Percentiles rank a stretch among this genome's conserved stretches.
These are phyloP conservation scores for Rubus parviflorus DNA, from an alignment of 306 rosid genomes.

Conservation along the genomic window DNA sequence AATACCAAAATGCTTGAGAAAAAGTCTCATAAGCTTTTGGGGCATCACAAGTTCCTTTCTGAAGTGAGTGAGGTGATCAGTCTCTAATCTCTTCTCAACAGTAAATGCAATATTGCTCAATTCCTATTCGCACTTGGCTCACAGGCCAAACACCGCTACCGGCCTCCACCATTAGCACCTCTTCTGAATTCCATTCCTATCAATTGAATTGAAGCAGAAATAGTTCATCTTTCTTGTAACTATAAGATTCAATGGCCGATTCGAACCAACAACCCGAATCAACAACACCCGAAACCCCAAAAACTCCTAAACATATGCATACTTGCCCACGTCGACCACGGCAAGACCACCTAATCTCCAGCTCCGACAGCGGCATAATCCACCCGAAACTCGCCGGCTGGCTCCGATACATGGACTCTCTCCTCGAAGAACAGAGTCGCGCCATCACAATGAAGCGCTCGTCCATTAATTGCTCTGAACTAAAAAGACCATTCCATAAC, in stretches of 20 bases:
- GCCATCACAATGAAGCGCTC: conserved; percentile 96
- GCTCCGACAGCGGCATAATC: conserved; percentile 60
- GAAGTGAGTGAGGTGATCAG: conserved; percentile 91
- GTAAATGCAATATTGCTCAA: too few relatives aligned
- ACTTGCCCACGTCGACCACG: conserved; percentile 90
- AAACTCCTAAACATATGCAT: conserved; percentile 78
- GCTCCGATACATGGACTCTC: conserved; percentile 82
- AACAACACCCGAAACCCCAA: conserved; percentile 33
- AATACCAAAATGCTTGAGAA: conserved; percentile 78
- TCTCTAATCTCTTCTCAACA: conserved; percentile 75
- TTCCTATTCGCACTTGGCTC: too few relatives aligned
- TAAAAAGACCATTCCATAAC: conserved; percentile 48
- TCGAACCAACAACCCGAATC: neutral
- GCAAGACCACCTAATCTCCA: conserved; percentile 80
- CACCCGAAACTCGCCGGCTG: conserved; percentile 85
- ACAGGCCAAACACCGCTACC: too few relatives aligned
- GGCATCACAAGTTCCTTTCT: conserved; percentile 86
- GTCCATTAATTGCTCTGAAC: conserved; percentile 56
- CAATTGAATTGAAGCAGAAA: neutral
- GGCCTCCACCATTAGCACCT: too few relatives aligned
- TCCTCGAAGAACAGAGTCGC: conserved; percentile 82
- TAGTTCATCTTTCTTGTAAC: too few relatives aligned
- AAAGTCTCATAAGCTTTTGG: conserved; percentile 85
- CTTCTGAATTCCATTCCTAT: neutral
- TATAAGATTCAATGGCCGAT: neutral